Base-by-base conservation (phyloP, 345 rosid species). In the Sisymbrium altissimum region DNA sequence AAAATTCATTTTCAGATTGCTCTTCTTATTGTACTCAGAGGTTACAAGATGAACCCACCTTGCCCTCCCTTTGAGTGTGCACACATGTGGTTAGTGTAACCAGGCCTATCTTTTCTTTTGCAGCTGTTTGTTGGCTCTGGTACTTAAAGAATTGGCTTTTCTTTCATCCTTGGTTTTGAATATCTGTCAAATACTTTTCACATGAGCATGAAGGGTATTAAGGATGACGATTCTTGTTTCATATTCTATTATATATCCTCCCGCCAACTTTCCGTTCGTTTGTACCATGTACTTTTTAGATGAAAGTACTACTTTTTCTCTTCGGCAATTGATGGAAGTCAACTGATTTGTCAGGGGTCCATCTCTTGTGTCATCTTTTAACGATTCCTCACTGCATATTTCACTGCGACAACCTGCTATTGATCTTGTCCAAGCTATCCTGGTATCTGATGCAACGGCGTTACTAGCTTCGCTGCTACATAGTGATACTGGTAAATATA, bases 11-110 rank as follows among this genome's bases (percentile, higher is more conserved):
- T 81, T 78, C 97, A 95, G 99, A 87, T 90, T 83, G 92, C 96
- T 59, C 81, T 92, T 81, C 92, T 95, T 75, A 88, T 92, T 64
- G 75, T 95, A 70, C 90, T 83, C 64, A 87, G 97, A 80, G 99
- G 99, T 59, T 95, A 95, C 84, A 85, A 74, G 83, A 95, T 95
- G 99, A 87, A 86, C 80, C 99, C 97, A 21, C 96, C 97, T 27
- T 88, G 88, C 76, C 97, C 99, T 46, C 93, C 97, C 57, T 92
- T 84, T 90, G 99, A 95, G 72, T 95, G 99, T 82, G 87, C 92
- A 57, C 99, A 92, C 76, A 95, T 90, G 92, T 95, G 99, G 97
- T 95, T 80, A 59, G 95, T 43, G 45, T 56, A 62, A 30, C 56
- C 39, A 27, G 68, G 32, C 71, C 70, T 67, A 59, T 60, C 46